These are phyloP conservation scores for Silene vulgaris DNA, from an alignment of 179 eudicot species.

Conservation along the genomic window DNA sequence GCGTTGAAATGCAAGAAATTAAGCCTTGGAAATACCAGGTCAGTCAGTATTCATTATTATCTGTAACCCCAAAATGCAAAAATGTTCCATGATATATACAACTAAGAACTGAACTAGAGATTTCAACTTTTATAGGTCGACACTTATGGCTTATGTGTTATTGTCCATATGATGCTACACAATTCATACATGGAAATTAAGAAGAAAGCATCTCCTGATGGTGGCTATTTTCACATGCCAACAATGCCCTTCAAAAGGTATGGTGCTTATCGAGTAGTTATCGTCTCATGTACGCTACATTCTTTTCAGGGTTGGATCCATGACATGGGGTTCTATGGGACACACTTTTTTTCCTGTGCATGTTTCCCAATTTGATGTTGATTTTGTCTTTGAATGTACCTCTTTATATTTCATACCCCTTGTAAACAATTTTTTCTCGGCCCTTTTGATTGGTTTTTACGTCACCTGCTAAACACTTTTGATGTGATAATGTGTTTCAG, in stretches of 20 bases:
- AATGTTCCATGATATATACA: neutral
- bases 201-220: constrained; percentile 50
- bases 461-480: neutral
- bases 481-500: constrained; percentile 31
- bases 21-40: constrained; percentile 92
- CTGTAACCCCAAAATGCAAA: neutral
- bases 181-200: constrained; percentile 69
- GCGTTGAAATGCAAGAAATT: constrained; percentile 87
- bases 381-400: too few relatives aligned
- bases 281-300: neutral
- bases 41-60: constrained; percentile 9
- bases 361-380: too few relatives aligned
- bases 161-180: constrained; percentile 92
- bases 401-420: too few relatives aligned
- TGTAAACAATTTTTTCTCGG: neutral
- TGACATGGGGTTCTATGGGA: neutral
- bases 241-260: constrained; percentile 66
- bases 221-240: constrained; percentile 49
- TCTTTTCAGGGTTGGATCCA: neutral
- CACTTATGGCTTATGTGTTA: constrained; percentile 78
- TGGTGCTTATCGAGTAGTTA: constrained; percentile 3
- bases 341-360: neutral
- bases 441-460: neutral
- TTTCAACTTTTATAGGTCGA: constrained; percentile 54
- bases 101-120: constrained; percentile 11